Base-by-base conservation (phyloP, 108 stramenopile species). In the Nannochloropsis granulata region DNA sequence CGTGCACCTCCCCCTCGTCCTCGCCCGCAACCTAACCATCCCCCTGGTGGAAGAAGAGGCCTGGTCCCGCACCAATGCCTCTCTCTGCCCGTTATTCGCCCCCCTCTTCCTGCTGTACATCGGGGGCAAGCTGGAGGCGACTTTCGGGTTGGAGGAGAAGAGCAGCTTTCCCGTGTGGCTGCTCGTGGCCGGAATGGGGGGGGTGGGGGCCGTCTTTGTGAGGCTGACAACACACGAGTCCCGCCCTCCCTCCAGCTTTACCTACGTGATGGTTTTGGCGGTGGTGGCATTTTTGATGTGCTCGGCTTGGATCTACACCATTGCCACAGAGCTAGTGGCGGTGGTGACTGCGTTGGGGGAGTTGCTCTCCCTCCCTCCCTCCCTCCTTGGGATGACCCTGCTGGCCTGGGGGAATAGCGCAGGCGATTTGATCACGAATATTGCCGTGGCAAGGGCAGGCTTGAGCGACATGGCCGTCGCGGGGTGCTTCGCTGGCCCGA, bases 321-420 rank as follows among this genome's bases (percentile, higher is more conserved):
- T 99, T 81, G 98, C 98, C 16, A 94, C 94, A 46, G 92, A 94
- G 86, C 91, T 97, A 71, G 97, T 98, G n/a, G 86, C 89, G 12
- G 82, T 96, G 21, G 89, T 98, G 13, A 80, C 24, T 8, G 82
- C 82, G 25, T 91, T 97, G 26, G 98, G 97, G 12, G 92, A 93
- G 43, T 79, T 95, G 7, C 85, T 92, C 46, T 90, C 90, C 45
- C 93, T 98, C 71, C 95, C 96, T 0, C 89, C 89, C 12, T 87
- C 93, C 45, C 89, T 99, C 45, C 92, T 99, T 84, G 98, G 96
- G 12, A 80, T 98, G 14, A 99, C 97, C 2, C 85, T 98, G 44
- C 92, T 99, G 12, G 97, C 97, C 7, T 98, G 96, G 94, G 97
- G 96, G 19, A 97, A 97, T 86, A 93, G 93, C 14, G 86, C 94